Conservation (phyloP, 192 early-diverging fungal species). For the Dissophora ornata region DNA sequence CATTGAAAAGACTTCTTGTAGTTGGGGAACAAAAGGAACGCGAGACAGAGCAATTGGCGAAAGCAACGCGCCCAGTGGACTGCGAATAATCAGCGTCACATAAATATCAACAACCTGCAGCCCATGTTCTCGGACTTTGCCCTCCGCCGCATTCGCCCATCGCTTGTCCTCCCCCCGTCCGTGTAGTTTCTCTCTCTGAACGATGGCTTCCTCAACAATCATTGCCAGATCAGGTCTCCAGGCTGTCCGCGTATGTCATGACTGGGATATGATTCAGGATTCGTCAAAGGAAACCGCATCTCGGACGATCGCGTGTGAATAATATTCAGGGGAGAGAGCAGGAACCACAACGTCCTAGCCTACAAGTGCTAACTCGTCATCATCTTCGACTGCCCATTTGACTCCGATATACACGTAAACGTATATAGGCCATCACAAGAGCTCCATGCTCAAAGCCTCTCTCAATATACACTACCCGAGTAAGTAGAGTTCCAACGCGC, state of each 20-base stretch:
- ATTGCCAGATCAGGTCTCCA: constrained; percentile 33
- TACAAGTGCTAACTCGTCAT: not conserved
- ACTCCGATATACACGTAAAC: too few species aligned
- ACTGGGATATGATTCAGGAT: too few species aligned
- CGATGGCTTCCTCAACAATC: constrained; percentile 26
- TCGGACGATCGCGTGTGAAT: not conserved
- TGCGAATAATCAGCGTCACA: too few species aligned
- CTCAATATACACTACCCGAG: constrained; percentile 19
- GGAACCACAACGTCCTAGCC: not conserved
- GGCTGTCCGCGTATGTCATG: constrained; percentile 37
- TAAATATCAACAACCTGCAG: not conserved
- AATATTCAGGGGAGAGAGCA: not conserved
- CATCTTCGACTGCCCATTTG: too few species aligned
- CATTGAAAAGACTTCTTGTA: too few species aligned
- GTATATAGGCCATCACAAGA: constrained; percentile 20
- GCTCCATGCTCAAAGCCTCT: constrained; percentile 21
- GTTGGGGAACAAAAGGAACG: too few species aligned
- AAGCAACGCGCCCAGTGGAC: too few species aligned
- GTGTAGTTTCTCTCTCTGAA: too few species aligned
- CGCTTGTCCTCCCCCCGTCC: too few species aligned
- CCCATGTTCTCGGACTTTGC: not conserved
- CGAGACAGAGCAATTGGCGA: too few species aligned
- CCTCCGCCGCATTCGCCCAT: too few species aligned
- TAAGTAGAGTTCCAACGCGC: too few species aligned
- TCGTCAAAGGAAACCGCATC: not conserved